Evolutionary conservation across 768 basidiomycete genomes (phyloP).

Genomic region (Lyophyllum decastes): DNA sequence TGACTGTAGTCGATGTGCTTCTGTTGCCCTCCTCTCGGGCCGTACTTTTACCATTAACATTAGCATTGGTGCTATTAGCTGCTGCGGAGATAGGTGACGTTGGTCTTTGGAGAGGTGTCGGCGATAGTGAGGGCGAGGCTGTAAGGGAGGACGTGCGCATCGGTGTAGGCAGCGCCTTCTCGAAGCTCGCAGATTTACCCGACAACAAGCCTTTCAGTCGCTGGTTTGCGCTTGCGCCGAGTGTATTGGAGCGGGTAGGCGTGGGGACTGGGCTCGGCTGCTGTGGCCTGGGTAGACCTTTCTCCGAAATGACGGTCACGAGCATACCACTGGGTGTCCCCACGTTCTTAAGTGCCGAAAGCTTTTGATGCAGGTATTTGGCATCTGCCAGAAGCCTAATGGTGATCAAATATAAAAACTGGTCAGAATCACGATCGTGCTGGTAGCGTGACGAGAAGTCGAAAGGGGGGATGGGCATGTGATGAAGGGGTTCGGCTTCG

Average conservation of each 20-base stretch:
- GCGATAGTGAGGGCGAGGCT: constrained; percentile 21
- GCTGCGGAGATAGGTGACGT: constrained; percentile 17
- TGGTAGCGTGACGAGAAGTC: neutral
- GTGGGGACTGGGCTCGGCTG: constrained; percentile 28
- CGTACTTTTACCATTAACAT: constrained; percentile 9
- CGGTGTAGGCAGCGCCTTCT: constrained; percentile 37
- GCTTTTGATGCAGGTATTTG: constrained; percentile 71
- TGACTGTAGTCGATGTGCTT: neutral
- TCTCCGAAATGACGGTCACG: constrained; percentile 84
- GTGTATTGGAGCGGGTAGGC: constrained; percentile 33
- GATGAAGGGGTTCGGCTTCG: constrained; percentile 4
- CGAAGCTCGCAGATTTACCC: constrained; percentile 33
- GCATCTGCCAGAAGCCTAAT: constrained; percentile 80
- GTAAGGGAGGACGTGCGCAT: constrained; percentile 27
- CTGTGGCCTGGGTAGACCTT: constrained; percentile 44
- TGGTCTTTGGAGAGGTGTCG: constrained; percentile 24
- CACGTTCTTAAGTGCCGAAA: constrained; percentile 75
- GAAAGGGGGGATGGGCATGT: neutral
- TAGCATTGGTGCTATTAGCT: neutral
- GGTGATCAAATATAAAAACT: neutral
- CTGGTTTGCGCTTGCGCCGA: constrained; percentile 41
- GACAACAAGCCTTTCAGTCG: constrained; percentile 48
- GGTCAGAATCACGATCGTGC: neutral
- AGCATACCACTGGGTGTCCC: constrained; percentile 75
- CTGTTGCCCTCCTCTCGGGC: neutral